Conservation (phyloP, 2,329 filamentous ascomycete species). For the Madurella mycetomatis region DNA sequence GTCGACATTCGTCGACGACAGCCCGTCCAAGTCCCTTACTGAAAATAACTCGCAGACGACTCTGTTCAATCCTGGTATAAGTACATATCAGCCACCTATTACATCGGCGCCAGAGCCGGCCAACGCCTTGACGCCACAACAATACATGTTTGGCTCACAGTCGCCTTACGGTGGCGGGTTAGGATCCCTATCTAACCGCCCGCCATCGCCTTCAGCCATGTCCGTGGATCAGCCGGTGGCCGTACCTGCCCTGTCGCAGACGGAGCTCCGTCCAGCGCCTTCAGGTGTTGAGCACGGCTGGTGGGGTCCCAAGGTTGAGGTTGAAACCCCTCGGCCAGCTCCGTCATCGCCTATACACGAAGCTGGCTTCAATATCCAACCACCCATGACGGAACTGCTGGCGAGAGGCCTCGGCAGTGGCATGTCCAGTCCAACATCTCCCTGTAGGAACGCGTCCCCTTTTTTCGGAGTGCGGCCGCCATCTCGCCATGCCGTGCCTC, state of each 20-base stretch:
- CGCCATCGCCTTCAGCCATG: constrained; percentile 17
- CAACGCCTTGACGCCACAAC: constrained; percentile 11
- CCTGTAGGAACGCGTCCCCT: constrained; percentile 11
- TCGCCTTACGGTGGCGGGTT: constrained; percentile 8
- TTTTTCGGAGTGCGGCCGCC: constrained; percentile 14
- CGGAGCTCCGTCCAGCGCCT: constrained; percentile 5
- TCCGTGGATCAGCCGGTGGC: constrained; percentile 19
- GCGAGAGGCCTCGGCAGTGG: constrained; percentile 1
- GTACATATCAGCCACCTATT: constrained; percentile 10
- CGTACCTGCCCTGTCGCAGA: constrained; percentile 9
- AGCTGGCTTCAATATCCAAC: constrained; percentile 14
- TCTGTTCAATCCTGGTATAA: constrained; percentile 16
- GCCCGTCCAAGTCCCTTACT: constrained; percentile 15
- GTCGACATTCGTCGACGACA: constrained; percentile 16
- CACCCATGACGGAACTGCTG: constrained; percentile 8
- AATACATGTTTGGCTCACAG: constrained; percentile 19
- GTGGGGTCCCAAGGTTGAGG: constrained; percentile 19
- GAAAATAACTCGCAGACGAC: constrained; percentile 25
- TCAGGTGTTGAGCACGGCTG: constrained; percentile 12
- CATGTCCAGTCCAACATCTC: constrained; percentile 18
- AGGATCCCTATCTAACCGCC: constrained; percentile 2
- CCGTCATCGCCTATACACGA: constrained; percentile 11
- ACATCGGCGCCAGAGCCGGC: constrained; percentile 4
- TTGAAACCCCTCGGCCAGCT: constrained; percentile 12
- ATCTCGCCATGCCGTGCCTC: constrained; percentile 14